Evolutionary conservation across 2,329 filamentous ascomycete genomes (phyloP).

Genomic region (Hypoxylon sp.): DNA sequence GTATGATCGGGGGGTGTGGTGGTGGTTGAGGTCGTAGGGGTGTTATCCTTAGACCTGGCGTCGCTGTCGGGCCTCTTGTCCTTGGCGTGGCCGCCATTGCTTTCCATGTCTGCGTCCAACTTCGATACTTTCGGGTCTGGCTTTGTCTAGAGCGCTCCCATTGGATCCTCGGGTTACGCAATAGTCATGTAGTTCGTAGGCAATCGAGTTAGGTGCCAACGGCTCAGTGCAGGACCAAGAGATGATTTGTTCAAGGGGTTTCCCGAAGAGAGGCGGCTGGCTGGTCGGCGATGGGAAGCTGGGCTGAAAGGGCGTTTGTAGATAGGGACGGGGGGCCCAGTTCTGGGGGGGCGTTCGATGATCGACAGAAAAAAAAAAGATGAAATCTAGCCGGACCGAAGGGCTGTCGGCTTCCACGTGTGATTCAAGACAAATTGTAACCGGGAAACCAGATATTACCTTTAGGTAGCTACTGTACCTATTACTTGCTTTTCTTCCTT

Average conservation of each 20-base stretch:
- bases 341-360: slow-evolving; percentile 39
- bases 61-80: slow-evolving; percentile 52
- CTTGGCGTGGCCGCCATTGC: slow-evolving; percentile 51
- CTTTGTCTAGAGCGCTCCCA: slow-evolving; percentile 51
- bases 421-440: slow-evolving; percentile 21
- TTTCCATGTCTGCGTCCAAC: slow-evolving; percentile 45
- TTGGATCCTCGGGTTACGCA: slow-evolving; percentile 57
- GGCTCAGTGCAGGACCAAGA: slow-evolving; percentile 53
- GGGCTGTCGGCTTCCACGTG: slow-evolving; percentile 35
- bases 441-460: slow-evolving; percentile 17
- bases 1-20: slow-evolving; percentile 46
- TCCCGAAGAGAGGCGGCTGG: slow-evolving; percentile 35
- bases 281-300: slow-evolving; percentile 32
- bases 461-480: slow-evolving; percentile 9
- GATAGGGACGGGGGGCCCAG: slow-evolving; percentile 21
- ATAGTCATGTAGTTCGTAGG: slow-evolving; percentile 53
- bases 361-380: slow-evolving; percentile 39
- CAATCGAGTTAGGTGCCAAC: slow-evolving; percentile 51
- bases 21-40: slow-evolving; percentile 41
- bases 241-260: slow-evolving; percentile 42
- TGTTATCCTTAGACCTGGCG: slow-evolving; percentile 49
- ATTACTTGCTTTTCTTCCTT: slow-evolving; percentile 1
- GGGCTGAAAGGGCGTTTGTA: slow-evolving; percentile 18
- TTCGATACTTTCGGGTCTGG: slow-evolving; percentile 48
- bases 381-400: slow-evolving; percentile 34